A percentile compares a stretch with the other conserved stretches of the same genome.
Evolutionary conservation across 2,329 filamentous ascomycete genomes (phyloP).

Genomic region (Xylaria arbuscula): DNA sequence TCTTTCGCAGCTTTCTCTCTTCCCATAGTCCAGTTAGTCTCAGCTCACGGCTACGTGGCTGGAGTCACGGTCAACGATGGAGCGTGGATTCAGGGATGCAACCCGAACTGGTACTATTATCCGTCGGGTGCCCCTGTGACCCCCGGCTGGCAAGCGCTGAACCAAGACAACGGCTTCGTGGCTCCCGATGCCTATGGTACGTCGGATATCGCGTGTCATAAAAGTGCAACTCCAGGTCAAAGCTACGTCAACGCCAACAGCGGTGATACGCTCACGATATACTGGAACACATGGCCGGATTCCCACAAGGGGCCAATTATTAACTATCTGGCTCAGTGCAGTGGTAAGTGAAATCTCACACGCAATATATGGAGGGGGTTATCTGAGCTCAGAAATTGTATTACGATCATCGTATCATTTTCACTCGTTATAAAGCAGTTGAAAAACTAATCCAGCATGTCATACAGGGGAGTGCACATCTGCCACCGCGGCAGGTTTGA

Average conservation of each 20-base stretch:
- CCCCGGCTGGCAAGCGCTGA: slow-evolving; percentile 55
- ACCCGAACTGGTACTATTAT: slow-evolving; percentile 46
- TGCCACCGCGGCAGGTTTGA: slow-evolving; percentile 45
- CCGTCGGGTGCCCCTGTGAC: slow-evolving; percentile 37
- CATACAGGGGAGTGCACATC: slow-evolving; percentile 48
- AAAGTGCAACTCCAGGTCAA: slow-evolving; percentile 52
- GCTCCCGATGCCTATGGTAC: slow-evolving; percentile 54
- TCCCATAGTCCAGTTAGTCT: slow-evolving; percentile 34
- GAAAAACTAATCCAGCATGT: slow-evolving; percentile 7
- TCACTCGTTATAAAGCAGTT: not conserved
- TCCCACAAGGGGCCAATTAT: slow-evolving; percentile 52
- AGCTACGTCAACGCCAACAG: slow-evolving; percentile 42
- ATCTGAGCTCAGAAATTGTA: not conserved
- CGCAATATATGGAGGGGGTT: no score
- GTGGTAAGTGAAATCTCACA: slow-evolving; percentile 33
- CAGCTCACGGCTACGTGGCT: slow-evolving; percentile 43
- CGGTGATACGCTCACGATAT: slow-evolving; percentile 48
- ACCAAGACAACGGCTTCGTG: slow-evolving; percentile 64
- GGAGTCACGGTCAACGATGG: slow-evolving; percentile 43
- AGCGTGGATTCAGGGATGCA: slow-evolving; percentile 36
- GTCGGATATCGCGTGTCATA: slow-evolving; percentile 61
- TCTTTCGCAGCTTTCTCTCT: slow-evolving; percentile 32
- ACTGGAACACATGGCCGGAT: slow-evolving; percentile 52
- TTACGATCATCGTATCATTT: not conserved
- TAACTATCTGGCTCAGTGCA: slow-evolving; percentile 52